Evolutionary conservation across 1,284 basidiomycete genomes (phyloP), one percentile per base, ranked within the genome.

Genomic region (Neonothopanus nambi): DNA sequence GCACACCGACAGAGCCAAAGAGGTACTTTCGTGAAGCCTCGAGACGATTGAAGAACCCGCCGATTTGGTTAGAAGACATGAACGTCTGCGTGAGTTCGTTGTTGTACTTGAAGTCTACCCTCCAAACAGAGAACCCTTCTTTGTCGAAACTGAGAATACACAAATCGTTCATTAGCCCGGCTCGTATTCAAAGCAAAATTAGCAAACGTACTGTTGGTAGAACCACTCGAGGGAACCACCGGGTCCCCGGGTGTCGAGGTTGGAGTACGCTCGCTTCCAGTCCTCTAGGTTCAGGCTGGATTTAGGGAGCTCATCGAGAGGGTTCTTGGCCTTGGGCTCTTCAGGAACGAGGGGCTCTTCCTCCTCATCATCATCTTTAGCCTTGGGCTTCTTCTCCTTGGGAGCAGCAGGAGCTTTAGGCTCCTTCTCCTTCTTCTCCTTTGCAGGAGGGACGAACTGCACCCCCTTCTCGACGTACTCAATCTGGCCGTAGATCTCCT

Each of bases 211-310:
- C 89, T 94, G 87, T 71, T 92, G 67, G 79, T 95, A 93, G 82
- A 95, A 89, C 92, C 92, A 95, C 69, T 93, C 89, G 21, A 92
- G 61, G 43, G 89, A 64, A 55, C 90, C 90, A 48, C 71, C 85
- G 20, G 85, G 60, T 36, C 88, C 89, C 55, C 91, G 85, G 36
- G 95, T 98, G 54, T 98, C 95, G 74, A 90, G 88, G 88, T 98
- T 98, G 64, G 94, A 97, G 82, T 98, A 98, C 55, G 91, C 88
- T 51, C 94, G 87, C 78, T 98, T 98, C 92, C 93, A 97, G 76
- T 98, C 95, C 73, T 98, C 95, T 55, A 98, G 87, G 78, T 95
- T 94, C 79, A 98, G 91, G 13, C 82, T 75, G 17, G 91, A 93
- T 77, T 96, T 96, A 62, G 95, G 93, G 53, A 97, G 84, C 57